These are phyloP conservation scores for Plasmodium yoelii DNA, from an alignment of 169 alveolate species.

Conservation along the genomic window DNA sequence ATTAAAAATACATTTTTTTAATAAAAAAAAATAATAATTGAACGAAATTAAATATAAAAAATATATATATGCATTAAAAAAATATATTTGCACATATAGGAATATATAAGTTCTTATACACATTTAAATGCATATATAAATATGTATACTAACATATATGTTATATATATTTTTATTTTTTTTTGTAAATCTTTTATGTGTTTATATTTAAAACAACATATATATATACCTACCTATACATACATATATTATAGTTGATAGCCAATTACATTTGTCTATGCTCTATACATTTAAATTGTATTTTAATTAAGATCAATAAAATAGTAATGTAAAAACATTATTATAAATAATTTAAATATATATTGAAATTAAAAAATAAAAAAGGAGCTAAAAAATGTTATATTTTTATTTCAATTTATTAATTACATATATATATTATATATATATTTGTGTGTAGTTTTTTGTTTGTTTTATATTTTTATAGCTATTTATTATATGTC, in stretches of 20 bases:
- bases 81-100: background rate
- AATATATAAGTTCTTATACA: background rate
- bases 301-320: no score
- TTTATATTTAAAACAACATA: background rate
- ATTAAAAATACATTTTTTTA: constrained; percentile 1
- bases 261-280: no score
- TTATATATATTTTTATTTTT: background rate
- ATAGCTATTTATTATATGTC: no score
- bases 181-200: background rate
- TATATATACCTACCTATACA: background rate
- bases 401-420: no score
- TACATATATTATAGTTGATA: background rate
- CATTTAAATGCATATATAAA: background rate
- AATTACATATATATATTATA: no score
- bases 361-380: no score
- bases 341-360: no score
- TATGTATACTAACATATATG: background rate
- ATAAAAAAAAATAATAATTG: constrained; percentile 1
- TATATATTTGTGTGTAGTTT: no score
- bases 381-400: no score
- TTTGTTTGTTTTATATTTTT: no score
- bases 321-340: no score
- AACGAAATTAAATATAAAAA: background rate
- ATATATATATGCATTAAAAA: background rate
- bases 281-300: no score